These are phyloP conservation scores for Paraphoma sp. DNA, from an alignment of 2,329 filamentous ascomycete species.

Conservation along the genomic window DNA sequence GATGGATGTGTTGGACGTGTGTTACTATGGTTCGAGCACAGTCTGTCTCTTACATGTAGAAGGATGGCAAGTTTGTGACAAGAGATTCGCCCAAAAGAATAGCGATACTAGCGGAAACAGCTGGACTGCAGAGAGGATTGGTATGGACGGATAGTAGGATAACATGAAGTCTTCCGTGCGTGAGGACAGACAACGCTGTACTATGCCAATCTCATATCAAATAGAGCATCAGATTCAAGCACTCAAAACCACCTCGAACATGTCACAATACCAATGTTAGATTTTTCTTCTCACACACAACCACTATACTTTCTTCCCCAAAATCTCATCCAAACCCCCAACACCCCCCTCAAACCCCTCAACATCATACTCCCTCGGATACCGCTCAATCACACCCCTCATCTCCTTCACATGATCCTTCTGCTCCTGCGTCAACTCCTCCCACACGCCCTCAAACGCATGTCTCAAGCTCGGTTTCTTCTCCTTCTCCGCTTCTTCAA, in stretches of 20 bases:
- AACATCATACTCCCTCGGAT: slow-evolving; percentile 92
- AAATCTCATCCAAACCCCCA: slow-evolving; percentile 61
- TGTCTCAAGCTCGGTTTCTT: slow-evolving; percentile 75
- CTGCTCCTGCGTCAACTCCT: slow-evolving; percentile 81
- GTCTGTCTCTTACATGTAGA: too few species aligned
- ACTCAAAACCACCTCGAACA: too few species aligned
- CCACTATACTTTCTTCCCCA: slow-evolving; percentile 21
- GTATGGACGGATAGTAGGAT: too few species aligned
- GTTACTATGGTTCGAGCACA: too few species aligned
- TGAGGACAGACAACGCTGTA: too few species aligned
- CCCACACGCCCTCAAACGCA: slow-evolving; percentile 90
- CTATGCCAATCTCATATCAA: too few species aligned
- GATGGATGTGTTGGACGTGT: slow-evolving; percentile 1
- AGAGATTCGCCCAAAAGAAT: too few species aligned
- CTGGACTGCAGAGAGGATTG: too few species aligned
- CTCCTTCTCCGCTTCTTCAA: slow-evolving; percentile 80
- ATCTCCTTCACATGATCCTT: slow-evolving; percentile 78
- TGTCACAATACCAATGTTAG: not conserved
- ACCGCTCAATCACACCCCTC: slow-evolving; percentile 78
- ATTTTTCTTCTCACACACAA: not conserved
- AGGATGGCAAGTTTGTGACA: too few species aligned
- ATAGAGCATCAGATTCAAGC: too few species aligned
- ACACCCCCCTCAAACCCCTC: slow-evolving; percentile 76
- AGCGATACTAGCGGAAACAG: too few species aligned
- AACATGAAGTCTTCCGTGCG: too few species aligned